A percentile compares a stretch with the other conserved stretches of the same genome.
Evolutionary conservation across 1,284 basidiomycete species (phyloP).

Genomic region (Cutaneotrichosporon sp.): DNA sequence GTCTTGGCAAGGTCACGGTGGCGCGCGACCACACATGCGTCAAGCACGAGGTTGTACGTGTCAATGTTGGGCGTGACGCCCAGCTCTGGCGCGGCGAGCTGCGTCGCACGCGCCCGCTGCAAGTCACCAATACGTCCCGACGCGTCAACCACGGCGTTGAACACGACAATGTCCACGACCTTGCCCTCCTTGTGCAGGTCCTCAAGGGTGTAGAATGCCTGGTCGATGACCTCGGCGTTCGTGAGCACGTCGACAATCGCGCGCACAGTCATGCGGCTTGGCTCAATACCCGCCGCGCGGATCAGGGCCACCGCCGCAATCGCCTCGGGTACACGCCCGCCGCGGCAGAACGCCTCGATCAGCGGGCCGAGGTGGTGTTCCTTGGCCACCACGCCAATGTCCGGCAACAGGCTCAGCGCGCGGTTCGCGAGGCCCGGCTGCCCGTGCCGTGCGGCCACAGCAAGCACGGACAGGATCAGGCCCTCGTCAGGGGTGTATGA

Average conservation of each 20-base stretch:
- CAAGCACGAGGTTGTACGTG: slow-evolving; percentile 66
- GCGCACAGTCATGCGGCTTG: slow-evolving; percentile 30
- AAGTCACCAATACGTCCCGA: slow-evolving; percentile 61
- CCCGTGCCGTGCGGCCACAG: slow-evolving; percentile 66
- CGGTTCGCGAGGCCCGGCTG: slow-evolving; percentile 62
- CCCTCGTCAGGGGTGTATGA: slow-evolving; percentile 66
- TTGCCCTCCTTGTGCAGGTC: slow-evolving; percentile 56
- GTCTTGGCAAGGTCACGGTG: slow-evolving; percentile 38
- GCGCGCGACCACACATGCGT: slow-evolving; percentile 54
- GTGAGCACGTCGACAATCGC: slow-evolving; percentile 55
- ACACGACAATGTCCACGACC: slow-evolving; percentile 55
- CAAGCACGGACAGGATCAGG: slow-evolving; percentile 61
- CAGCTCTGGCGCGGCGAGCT: slow-evolving; percentile 60
- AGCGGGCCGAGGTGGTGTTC: slow-evolving; percentile 52
- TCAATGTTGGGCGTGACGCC: slow-evolving; percentile 57
- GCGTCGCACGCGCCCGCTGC: slow-evolving; percentile 69
- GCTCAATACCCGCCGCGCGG: slow-evolving; percentile 29
- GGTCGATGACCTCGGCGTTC: slow-evolving; percentile 57
- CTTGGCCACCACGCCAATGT: slow-evolving; percentile 52
- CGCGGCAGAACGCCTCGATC: slow-evolving; percentile 42
- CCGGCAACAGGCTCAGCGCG: slow-evolving; percentile 57
- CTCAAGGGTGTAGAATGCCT: slow-evolving; percentile 61
- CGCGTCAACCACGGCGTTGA: slow-evolving; percentile 65
- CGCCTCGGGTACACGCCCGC: slow-evolving; percentile 39
- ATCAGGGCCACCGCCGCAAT: slow-evolving; percentile 34